A percentile compares a stretch with the other conserved stretches of the same genome.
phyloP scores from a whole-genome alignment of 495 filamentous ascomycete genomes.

The Talaromyces wortmannii region DNA sequence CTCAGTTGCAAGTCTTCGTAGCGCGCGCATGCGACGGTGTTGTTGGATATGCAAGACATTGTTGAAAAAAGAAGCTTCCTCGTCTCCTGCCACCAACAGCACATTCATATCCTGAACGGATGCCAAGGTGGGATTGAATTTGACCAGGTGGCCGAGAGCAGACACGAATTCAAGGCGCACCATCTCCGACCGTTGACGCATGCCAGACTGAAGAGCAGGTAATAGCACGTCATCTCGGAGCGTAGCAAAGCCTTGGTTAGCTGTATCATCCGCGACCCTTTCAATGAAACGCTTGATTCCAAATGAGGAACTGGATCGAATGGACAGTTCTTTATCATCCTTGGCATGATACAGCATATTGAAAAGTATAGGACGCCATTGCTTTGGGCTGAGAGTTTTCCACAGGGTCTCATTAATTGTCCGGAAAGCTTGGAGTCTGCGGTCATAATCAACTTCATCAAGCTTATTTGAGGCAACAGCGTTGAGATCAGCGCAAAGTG shows the following conservation, averaged over 20 bases:
- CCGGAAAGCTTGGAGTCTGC: constrained; percentile 70
- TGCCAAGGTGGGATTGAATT: constrained; percentile 58
- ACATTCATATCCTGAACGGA: constrained; percentile 67
- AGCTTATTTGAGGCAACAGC: constrained; percentile 60
- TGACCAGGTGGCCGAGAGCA: constrained; percentile 71
- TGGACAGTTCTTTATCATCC: constrained; percentile 80
- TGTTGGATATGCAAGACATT: constrained; percentile 90
- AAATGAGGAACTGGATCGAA: constrained; percentile 78
- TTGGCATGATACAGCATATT: constrained; percentile 87
- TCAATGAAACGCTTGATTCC: constrained; percentile 77
- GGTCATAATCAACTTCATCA: constrained; percentile 81
- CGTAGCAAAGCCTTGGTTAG: constrained; percentile 33
- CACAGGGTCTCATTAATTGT: constrained; percentile 52
- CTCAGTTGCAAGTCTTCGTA: constrained; percentile 65
- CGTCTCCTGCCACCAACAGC: constrained; percentile 68
- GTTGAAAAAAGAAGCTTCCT: constrained; percentile 89
- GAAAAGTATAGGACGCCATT: constrained; percentile 86
- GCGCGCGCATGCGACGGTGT: constrained; percentile 75
- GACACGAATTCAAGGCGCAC: constrained; percentile 74
- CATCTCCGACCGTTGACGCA: constrained; percentile 70
- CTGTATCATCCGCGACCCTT: constrained; percentile 29
- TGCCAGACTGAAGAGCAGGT: constrained; percentile 68
- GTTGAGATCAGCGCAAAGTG: constrained; percentile 74
- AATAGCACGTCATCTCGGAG: constrained; percentile 59
- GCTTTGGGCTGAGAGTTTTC: constrained; percentile 53